Evolutionary conservation across 768 basidiomycete species (phyloP).

Genomic region (Agaricus sinodeliciosus): DNA sequence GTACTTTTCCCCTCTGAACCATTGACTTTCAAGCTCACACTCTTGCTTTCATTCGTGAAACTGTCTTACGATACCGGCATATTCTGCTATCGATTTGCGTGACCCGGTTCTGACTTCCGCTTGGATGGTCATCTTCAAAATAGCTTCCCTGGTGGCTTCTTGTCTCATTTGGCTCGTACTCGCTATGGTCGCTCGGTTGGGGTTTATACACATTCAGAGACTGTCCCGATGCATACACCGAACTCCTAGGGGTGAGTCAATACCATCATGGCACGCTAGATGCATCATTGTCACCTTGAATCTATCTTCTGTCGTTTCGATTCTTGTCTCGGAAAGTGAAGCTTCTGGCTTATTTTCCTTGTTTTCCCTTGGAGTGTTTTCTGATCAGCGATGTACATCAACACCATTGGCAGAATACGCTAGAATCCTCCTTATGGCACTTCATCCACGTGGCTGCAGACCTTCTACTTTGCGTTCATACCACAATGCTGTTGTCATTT

Average conservation of each 20-base stretch:
- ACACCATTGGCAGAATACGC: neutral
- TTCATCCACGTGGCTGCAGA: constrained; percentile 2
- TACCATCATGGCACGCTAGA: constrained; percentile 2
- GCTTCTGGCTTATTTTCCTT: neutral
- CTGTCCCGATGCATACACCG: constrained; percentile 73
- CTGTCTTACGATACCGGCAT: neutral
- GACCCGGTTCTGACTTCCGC: neutral
- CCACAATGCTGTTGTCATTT: neutral
- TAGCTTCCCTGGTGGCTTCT: constrained; percentile 85
- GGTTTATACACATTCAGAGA: constrained; percentile 70
- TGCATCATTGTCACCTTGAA: constrained; percentile 4
- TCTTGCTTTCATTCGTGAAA: neutral
- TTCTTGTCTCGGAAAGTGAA: neutral
- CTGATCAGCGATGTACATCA: neutral
- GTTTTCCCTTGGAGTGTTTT: neutral
- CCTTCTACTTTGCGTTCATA: neutral
- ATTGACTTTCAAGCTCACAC: neutral
- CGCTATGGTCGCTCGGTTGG: constrained; percentile 70
- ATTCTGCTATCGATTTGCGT: neutral
- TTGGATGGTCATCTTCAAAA: neutral
- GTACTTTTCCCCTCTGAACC: constrained; percentile 17
- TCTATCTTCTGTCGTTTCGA: constrained; percentile 3
- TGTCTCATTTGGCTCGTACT: constrained; percentile 74
- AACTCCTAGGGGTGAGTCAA: constrained; percentile 51
- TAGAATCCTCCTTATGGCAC: neutral